Conservation (phyloP, 257 asterid genomes). For the Eustoma russellianum region DNA sequence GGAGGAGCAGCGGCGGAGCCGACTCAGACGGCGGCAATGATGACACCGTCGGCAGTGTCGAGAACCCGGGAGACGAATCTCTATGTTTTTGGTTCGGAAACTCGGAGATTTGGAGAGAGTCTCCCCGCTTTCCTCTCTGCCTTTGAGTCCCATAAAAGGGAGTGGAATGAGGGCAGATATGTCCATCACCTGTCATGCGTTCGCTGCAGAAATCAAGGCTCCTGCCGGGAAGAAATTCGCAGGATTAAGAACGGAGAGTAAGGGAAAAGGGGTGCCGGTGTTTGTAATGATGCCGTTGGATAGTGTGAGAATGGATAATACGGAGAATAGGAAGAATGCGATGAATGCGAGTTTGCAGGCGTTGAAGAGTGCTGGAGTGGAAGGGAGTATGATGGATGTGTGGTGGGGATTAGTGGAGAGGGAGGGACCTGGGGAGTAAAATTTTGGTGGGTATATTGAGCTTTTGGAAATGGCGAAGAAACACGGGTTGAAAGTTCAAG, state of each 20-base stretch:
- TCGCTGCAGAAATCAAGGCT: conserved; percentile 29
- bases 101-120: conserved; percentile 42
- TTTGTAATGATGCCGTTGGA: conserved; percentile 98
- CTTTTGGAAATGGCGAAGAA: conserved; percentile 87
- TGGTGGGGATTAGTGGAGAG: conserved; percentile 98
- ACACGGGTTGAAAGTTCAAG: conserved; percentile 90
- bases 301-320: conserved; percentile 76
- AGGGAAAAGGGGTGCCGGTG: conserved; percentile 69
- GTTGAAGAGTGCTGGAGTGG: conserved; percentile 90
- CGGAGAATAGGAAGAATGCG: conserved; percentile 86
- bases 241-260: background rate
- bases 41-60: conserved; percentile 51
- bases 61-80: conserved; percentile 38
- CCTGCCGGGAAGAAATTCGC: conserved; percentile 7
- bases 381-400: conserved; percentile 97
- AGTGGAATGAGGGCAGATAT: conserved; percentile 53
- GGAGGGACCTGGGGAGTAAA: conserved; percentile 67
- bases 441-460: conserved; percentile 87
- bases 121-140: conserved; percentile 82
- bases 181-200: conserved; percentile 72
- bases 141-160: conserved; percentile 53
- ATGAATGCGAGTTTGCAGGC: conserved; percentile 94
- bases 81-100: conserved; percentile 38
- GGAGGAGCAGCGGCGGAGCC: conserved; percentile 29
- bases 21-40: conserved; percentile 28